These are phyloP conservation scores for Panicum miliaceum DNA, from an alignment of 176 grass and related monocot species.

Conservation along the genomic window DNA sequence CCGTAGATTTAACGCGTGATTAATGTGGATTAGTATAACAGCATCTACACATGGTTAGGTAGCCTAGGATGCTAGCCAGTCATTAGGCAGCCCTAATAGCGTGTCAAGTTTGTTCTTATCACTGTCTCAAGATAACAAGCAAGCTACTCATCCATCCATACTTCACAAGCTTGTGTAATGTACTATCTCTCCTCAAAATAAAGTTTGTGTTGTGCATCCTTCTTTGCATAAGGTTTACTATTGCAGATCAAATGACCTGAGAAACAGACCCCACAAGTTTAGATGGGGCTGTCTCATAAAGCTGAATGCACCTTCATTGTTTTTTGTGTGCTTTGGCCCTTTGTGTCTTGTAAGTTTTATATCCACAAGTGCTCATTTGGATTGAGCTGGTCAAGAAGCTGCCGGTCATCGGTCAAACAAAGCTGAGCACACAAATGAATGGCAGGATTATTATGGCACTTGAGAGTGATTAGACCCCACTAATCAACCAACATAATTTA, in stretches of 20 bases:
- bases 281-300: slow-evolving; percentile 47
- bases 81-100: slow-evolving; percentile 34
- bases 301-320: slow-evolving; percentile 33
- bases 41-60: slow-evolving; percentile 53
- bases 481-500: slow-evolving; percentile 53
- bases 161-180: slow-evolving; percentile 6
- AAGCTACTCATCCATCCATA: neutral
- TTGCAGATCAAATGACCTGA: slow-evolving; percentile 20
- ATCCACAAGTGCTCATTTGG: slow-evolving; percentile 25
- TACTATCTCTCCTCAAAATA: neutral
- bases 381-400: slow-evolving; percentile 47
- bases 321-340: slow-evolving; percentile 43
- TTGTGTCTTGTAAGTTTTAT: slow-evolving; percentile 46
- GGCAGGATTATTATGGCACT: slow-evolving; percentile 51
- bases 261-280: slow-evolving; percentile 24
- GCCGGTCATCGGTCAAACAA: slow-evolving; percentile 61
- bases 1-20: slow-evolving; percentile 57
- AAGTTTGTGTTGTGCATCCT: neutral
- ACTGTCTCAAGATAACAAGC: neutral
- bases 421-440: slow-evolving; percentile 30
- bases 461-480: slow-evolving; percentile 60
- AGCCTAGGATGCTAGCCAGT: slow-evolving; percentile 38
- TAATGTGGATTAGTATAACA: slow-evolving; percentile 54
- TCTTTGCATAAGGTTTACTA: neutral
- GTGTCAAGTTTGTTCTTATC: slow-evolving; percentile 43